Base-by-base conservation (phyloP, 1,284 basidiomycete species). In the Pascua guehoae region DNA sequence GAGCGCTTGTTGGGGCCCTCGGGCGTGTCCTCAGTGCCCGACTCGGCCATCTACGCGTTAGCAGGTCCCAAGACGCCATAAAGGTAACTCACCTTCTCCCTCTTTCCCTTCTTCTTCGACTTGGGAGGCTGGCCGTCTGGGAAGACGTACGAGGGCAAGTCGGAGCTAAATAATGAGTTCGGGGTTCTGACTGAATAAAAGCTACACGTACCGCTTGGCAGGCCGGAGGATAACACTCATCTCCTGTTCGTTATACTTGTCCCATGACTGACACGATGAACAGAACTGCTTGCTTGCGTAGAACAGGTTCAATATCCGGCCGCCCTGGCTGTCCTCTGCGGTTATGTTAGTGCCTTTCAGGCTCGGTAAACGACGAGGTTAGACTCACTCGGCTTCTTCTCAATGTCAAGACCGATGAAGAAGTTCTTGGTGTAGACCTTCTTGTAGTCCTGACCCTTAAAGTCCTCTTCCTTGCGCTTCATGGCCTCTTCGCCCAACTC, bases 231-330 rank as follows among this genome's bases (percentile, higher is more conserved):
- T 84, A 61, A 99, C 91, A 24, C 92, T 91, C 95, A 98, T 98
- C 49, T 85, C 86, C 16, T 85, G 81, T 68, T 93, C 89, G 61
- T 97, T 91, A 69, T 88, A 98, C 75, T 89, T 89, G 69, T 98
- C 95, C 94, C 96, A 98, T 78, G 86, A 81, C 76, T 95, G 96
- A 69, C 95, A 92, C 56, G 90, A 83, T 69, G 93, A 89, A n/a
- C 88, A 91, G 74, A 98, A 99, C 70, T 97, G 91, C 42, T 87
- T 89, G 7, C 92, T 97, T 2, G 96, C 94, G 78, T 94, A 98
- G 58, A 92, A 96, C 58, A 98, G 93, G 76, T 98, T 96, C 60
- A 99, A 81, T 71, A 85, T 88, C 63, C 92, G 84, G 3, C 69
- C 76, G 1, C 68, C 76, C 62, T 65, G 60, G 54, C 66, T 74